Conservation (phyloP, 768 basidiomycete species). For the Boletus huronensis region DNA sequence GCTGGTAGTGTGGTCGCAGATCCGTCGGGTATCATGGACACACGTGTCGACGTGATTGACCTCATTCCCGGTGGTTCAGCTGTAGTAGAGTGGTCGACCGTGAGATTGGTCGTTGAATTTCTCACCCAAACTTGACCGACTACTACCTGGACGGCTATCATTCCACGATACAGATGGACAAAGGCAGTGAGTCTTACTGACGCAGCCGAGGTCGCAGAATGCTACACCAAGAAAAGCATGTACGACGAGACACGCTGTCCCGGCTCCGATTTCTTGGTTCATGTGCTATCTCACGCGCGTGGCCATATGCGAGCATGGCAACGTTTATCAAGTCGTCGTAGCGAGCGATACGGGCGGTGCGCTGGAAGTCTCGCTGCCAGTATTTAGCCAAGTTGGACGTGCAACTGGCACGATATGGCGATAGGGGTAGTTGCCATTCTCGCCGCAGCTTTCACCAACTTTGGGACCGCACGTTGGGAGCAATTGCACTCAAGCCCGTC, state of each 20-base stretch:
- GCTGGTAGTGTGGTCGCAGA: not conserved
- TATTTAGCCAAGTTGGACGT: not conserved
- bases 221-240: not conserved
- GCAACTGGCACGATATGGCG: no score
- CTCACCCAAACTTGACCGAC: not conserved
- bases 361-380: not conserved
- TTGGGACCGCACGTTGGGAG: no score
- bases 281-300: not conserved
- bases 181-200: not conserved
- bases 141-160: not conserved
- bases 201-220: not conserved
- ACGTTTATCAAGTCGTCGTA: not conserved
- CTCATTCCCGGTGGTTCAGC: not conserved
- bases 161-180: not conserved
- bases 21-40: not conserved
- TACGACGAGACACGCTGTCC: not conserved
- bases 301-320: not conserved
- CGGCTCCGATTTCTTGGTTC: not conserved
- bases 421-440: no score
- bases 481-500: no score
- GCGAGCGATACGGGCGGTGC: not conserved
- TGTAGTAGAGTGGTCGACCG: not conserved
- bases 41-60: not conserved
- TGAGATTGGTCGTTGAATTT: not conserved
- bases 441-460: no score